Base-by-base conservation (phyloP, 2,329 filamentous ascomycete genomes). In the Tolypocladium ophioglossoides region DNA sequence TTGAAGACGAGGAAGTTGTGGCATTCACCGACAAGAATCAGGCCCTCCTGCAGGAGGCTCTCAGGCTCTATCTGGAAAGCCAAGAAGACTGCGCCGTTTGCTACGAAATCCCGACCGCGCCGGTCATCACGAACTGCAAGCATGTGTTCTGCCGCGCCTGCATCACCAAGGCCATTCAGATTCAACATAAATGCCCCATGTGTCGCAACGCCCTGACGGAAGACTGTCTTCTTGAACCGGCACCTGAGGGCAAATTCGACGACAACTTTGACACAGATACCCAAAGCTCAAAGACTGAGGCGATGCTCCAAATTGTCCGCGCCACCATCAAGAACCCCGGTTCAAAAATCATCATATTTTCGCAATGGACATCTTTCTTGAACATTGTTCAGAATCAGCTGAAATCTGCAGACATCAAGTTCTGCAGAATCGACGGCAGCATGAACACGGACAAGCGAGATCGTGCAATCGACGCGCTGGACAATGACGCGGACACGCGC, bases 31-130 rank as follows among this genome's bases (percentile, higher is more conserved):
- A 81, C 0, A 85, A 90, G 66, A 95, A 92, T 63, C 73, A 80
- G 24, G 77, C 77, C 22, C 82, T 89, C 12, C 74, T 95, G 18
- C 89, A 91, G 62, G 80, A 87, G 53, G 80, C 91, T 51, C 77
- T 95, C 4, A 83, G 87, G 56, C 74, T 95, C 9, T 84, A 83
- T 57, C 86, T 92, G 53, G 89, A 95, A 59, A 86, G 78, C 48
- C 87, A 89, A 57, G 91, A 95, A 61, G 85, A 91, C 56, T 96
- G 91, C 63, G 78, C 88, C 0, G 80, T 96, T 52, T 96, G 91
- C 67, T 79, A 91, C 35, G 89, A 95, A 34, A 72, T 75, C 0
- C 75, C 92, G 3, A 81, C 82, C 30, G 74, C 80, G 4, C 89
- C 91, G 0, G 82, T 94, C 52, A 95, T 96, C 62, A 95, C 90